These are phyloP conservation scores for Setaria italica DNA, from an alignment of 202 grass and related monocot species.

Conservation along the genomic window DNA sequence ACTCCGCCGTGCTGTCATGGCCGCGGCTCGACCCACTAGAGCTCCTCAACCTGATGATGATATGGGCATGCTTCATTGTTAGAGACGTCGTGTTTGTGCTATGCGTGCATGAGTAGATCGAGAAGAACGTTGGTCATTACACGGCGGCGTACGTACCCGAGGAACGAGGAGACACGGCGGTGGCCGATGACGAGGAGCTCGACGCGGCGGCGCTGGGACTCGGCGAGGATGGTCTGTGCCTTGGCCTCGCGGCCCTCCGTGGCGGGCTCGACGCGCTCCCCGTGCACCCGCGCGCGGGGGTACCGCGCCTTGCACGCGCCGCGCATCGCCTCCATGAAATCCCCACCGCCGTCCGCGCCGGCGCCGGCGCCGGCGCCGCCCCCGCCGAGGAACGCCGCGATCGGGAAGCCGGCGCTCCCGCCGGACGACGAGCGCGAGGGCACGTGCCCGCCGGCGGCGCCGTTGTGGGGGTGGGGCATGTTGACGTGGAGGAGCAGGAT, in stretches of 20 bases:
- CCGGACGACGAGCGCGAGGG: slow-evolving; percentile 35
- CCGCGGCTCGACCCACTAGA: slow-evolving; percentile 57
- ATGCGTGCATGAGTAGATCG: too few relatives aligned
- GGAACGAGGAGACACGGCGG: slow-evolving; percentile 64
- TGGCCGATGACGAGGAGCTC: slow-evolving; percentile 89
- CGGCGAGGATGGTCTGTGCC: slow-evolving; percentile 72
- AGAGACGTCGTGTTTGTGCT: not conserved
- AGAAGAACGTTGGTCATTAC: not conserved
- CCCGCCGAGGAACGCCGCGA: slow-evolving; percentile 47
- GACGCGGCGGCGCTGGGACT: slow-evolving; percentile 56
- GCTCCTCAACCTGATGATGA: slow-evolving; percentile 52
- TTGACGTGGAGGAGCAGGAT: slow-evolving; percentile 86
- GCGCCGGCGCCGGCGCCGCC: not conserved
- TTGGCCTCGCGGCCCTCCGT: slow-evolving; percentile 76
- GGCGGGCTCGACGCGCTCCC: slow-evolving; percentile 66
- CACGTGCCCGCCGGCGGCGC: not conserved
- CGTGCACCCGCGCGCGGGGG: slow-evolving; percentile 60
- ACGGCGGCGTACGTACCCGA: slow-evolving; percentile 49
- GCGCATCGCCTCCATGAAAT: slow-evolving; percentile 77
- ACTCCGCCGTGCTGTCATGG: slow-evolving; percentile 65
- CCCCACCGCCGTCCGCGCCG: slow-evolving; percentile 38
- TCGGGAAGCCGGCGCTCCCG: slow-evolving; percentile 43
- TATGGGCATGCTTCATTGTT: not conserved
- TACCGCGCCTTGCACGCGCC: slow-evolving; percentile 61
- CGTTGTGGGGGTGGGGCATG: slow-evolving; percentile 36